phyloP scores from a whole-genome alignment of 345 rosid genomes.

The Anastatica hierochuntica region DNA sequence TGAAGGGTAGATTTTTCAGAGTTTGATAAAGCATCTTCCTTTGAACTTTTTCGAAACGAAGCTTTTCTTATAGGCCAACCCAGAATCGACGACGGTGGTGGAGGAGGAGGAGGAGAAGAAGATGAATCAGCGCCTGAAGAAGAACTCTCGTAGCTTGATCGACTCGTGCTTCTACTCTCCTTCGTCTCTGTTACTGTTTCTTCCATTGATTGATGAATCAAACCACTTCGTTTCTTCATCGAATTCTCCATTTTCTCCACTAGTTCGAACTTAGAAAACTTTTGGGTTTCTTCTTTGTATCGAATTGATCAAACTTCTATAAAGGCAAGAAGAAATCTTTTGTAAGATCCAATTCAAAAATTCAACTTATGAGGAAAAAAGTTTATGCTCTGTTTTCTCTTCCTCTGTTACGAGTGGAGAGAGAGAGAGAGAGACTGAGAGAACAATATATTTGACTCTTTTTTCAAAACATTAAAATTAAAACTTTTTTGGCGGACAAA shows the following conservation, averaged over 20 bases:
- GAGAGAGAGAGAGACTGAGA: not conserved
- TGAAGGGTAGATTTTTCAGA: slow-evolving; percentile 8
- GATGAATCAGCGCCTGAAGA: slow-evolving; percentile 21
- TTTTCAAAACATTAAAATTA: slow-evolving; percentile 8
- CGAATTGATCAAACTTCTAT: not conserved
- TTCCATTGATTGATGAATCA: slow-evolving; percentile 27
- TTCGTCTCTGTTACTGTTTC: slow-evolving; percentile 41
- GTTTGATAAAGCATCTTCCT: slow-evolving; percentile 28
- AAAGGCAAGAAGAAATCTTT: slow-evolving; percentile 11
- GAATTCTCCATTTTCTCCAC: slow-evolving; percentile 54
- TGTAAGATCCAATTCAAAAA: not conserved
- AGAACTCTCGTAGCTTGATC: slow-evolving; percentile 34
- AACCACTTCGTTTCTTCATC: slow-evolving; percentile 31
- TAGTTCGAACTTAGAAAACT: no score
- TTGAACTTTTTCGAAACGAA: slow-evolving; percentile 34
- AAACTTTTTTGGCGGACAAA: slow-evolving; percentile 25
- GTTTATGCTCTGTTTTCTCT: slow-evolving; percentile 12
- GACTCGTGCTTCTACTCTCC: slow-evolving; percentile 34
- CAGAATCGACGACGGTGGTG: slow-evolving; percentile 42
- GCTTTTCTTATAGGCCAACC: slow-evolving; percentile 96
- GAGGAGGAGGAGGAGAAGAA: slow-evolving; percentile 36
- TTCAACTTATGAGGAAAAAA: not conserved
- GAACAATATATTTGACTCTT: slow-evolving; percentile 16
- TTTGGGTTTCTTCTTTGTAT: no score
- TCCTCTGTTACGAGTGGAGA: slow-evolving; percentile 17